Percentiles rank a stretch among this genome's conserved stretches.
These are phyloP conservation scores for Didymella glomerata DNA, from an alignment of 2,329 filamentous ascomycete genomes.

Conservation along the genomic window DNA sequence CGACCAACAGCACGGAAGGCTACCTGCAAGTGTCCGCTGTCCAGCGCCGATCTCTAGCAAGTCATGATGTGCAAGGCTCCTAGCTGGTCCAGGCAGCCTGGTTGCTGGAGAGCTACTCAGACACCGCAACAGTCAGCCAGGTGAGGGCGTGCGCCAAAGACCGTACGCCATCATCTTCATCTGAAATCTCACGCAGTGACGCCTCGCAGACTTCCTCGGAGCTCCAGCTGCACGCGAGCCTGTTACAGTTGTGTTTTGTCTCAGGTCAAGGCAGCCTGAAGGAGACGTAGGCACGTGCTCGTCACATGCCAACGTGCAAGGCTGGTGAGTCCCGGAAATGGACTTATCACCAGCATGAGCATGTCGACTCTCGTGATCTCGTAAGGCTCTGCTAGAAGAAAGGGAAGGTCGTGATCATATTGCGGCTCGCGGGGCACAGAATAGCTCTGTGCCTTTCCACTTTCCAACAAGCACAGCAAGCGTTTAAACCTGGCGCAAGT, in stretches of 20 bases:
- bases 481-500: neutral
- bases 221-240: constrained; percentile 2
- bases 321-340: neutral
- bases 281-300: constrained; percentile 5
- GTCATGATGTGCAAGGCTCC: constrained; percentile 6
- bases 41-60: constrained; percentile 6
- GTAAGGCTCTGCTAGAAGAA: neutral
- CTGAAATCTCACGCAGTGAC: neutral
- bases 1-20: constrained; percentile 4
- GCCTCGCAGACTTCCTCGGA: constrained; percentile 6
- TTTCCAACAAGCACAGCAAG: neutral
- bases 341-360: neutral
- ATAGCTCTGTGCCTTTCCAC: neutral
- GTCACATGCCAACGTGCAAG: constrained; percentile 3
- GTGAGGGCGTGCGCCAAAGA: neutral
- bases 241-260: constrained; percentile 3
- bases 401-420: neutral
- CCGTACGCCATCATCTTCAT: neutral
- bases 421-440: neutral
- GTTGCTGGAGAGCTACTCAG: neutral
- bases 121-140: constrained; percentile 1
- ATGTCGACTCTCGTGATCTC: neutral
- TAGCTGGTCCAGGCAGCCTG: neutral
- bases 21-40: constrained; percentile 12
- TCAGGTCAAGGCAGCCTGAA: neutral